Evolutionary conservation across 2,329 filamentous ascomycete genomes (phyloP).

Genomic region (Fusarium clavum): DNA sequence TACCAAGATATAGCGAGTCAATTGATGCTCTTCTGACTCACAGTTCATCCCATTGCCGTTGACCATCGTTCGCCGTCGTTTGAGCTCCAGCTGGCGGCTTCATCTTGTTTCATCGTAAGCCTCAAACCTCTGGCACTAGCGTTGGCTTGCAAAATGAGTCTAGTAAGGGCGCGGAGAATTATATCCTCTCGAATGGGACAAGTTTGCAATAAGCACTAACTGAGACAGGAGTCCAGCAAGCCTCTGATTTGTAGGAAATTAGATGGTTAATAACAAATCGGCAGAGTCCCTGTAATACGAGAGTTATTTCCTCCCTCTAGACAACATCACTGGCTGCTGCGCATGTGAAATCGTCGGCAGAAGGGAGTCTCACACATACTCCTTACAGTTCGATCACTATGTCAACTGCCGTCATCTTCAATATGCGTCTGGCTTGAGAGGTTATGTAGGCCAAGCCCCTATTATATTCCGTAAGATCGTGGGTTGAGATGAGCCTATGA

Average conservation of each 20-base stretch:
- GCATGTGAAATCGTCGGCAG: neutral
- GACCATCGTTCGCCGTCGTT: neutral
- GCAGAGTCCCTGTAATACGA: constrained; percentile 10
- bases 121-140: constrained; percentile 17
- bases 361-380: neutral
- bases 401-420: neutral
- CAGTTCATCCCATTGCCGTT: neutral
- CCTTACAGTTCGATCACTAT: neutral
- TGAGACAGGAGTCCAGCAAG: constrained; percentile 1
- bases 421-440: neutral
- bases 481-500: neutral
- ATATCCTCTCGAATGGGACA: constrained; percentile 14
- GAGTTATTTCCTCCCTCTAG: constrained; percentile 5
- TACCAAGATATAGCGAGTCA: neutral
- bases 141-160: constrained; percentile 13
- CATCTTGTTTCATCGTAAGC: constrained; percentile 32
- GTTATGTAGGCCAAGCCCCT: neutral
- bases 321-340: neutral
- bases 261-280: constrained; percentile 12
- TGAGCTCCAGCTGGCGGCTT: constrained; percentile 13
- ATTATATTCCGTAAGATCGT: neutral
- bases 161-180: constrained; percentile 52
- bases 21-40: neutral
- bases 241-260: constrained; percentile 15
- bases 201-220: constrained; percentile 25